Evolutionary conservation across 768 basidiomycete species (phyloP).

Genomic region (Suillus alpinus): DNA sequence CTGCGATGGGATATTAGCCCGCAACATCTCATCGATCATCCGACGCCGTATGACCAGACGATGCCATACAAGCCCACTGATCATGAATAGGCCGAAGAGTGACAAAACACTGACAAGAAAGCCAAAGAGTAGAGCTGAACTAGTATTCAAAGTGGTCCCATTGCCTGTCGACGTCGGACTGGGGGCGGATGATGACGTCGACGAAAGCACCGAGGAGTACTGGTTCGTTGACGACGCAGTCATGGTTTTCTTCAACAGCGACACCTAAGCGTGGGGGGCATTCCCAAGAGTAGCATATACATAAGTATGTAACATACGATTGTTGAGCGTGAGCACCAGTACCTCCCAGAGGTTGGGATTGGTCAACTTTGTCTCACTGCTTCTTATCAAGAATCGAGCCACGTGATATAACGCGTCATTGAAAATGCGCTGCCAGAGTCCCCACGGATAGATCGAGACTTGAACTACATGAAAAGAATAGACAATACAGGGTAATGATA

Average conservation of each 20-base stretch:
- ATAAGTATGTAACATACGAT: slow-evolving; percentile 2
- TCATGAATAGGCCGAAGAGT: slow-evolving; percentile 30
- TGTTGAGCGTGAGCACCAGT: background rate
- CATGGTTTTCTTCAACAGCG: slow-evolving; percentile 16
- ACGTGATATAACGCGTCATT: too few species aligned
- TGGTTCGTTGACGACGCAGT: slow-evolving; percentile 14
- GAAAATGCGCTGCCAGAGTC: too few species aligned
- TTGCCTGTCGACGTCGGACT: background rate
- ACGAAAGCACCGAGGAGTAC: slow-evolving; percentile 1
- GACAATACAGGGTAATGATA: background rate
- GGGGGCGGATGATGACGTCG: slow-evolving; percentile 4
- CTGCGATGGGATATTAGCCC: background rate
- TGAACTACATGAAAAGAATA: background rate
- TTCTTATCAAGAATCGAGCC: too few species aligned
- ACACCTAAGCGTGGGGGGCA: background rate
- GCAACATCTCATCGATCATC: slow-evolving; percentile 22
- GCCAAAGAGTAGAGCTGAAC: slow-evolving; percentile 27
- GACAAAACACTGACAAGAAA: slow-evolving; percentile 31
- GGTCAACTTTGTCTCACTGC: background rate
- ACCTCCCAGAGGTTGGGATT: background rate
- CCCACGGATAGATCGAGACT: too few species aligned
- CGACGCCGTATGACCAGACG: slow-evolving; percentile 30
- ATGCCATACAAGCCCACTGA: slow-evolving; percentile 28
- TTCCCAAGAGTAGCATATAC: slow-evolving; percentile 15
- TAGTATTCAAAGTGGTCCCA: background rate